Evolutionary conservation across 805 yeast species (phyloP), one percentile per base, ranked within the genome.

Genomic region (Lipomyces sp.): DNA sequence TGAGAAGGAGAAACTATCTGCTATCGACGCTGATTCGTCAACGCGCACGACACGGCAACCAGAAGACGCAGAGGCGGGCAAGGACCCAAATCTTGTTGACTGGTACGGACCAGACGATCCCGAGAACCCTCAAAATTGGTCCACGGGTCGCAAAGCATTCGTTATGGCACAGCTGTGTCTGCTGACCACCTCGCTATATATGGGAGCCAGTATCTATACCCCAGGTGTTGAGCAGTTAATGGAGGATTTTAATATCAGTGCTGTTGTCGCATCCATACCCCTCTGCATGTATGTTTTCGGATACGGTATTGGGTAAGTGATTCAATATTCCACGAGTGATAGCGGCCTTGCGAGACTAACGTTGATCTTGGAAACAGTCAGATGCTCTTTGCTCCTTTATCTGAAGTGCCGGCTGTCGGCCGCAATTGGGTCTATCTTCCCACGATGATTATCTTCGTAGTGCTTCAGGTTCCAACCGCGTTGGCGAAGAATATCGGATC

Each of bases 271-370:
- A 0, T 77, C 82, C 0, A 76, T 87, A 45, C 86, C 87, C 2
- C 78, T 87, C 71, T 77, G 87, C 0, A 68, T 85, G 50, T 87
- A 83, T 69, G 86, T 86, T 6, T 70, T 86, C 35, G 90, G 89
- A 8, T 86, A 87, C 72, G 90, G 87, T 61, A 59, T 85, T 24
- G 56, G 60, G 65, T 63, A 53, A 8, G 62, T 37, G 18, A n/a
- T n/a, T n/a, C n/a, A 15, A 2, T 24, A 2, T 51, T 32, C 32
- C 6, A 18, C n/a, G 54, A 15, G n/a, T 3, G 13, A 6, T 0
- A n/a, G 7, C 10, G 24, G 29, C 13, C 13, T 51, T 29, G n/a
- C 15, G 15, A 4, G 34, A 29, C 54, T 51, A 51, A 51, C 54
- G 29, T 24, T 51, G 33, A n/a, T 29, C 29, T 51, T 83, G 0